Conservation (phyloP, 1,284 basidiomycete species). For the Ceratobasidium sp. region DNA sequence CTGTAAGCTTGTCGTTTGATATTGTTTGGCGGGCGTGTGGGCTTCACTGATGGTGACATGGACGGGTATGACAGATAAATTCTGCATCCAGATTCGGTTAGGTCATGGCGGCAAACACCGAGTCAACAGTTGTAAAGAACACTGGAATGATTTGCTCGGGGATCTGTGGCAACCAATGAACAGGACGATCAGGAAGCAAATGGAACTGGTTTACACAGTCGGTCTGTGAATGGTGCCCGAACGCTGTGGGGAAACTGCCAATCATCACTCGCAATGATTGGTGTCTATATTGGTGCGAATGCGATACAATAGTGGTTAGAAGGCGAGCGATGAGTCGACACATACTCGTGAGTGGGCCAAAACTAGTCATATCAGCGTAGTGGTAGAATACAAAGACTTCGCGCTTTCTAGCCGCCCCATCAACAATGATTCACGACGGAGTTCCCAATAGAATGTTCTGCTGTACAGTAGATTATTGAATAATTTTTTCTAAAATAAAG, state of each 20-base stretch:
- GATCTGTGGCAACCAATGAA: background rate
- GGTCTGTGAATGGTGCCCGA: too few species aligned
- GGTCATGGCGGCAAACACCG: background rate
- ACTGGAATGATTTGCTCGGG: background rate
- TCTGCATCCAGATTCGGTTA: background rate
- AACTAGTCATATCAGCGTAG: background rate
- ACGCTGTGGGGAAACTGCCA: background rate
- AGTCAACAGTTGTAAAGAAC: background rate
- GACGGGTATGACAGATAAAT: conserved; percentile 4
- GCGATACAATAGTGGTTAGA: background rate
- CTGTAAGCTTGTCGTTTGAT: background rate
- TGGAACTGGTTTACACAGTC: background rate
- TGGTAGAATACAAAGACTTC: background rate
- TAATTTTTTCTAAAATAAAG: background rate
- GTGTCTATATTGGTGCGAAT: background rate
- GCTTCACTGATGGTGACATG: too few species aligned
- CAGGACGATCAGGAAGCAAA: background rate
- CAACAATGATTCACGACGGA: background rate
- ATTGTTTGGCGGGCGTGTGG: background rate
- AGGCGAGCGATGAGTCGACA: background rate
- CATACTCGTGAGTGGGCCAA: background rate
- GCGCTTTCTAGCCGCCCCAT: conserved; percentile 4
- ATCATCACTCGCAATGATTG: background rate
- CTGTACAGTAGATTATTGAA: background rate
- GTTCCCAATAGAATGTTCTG: background rate